phyloP scores from a whole-genome alignment of 2,329 filamentous ascomycete species.

The Nemania sp. region DNA sequence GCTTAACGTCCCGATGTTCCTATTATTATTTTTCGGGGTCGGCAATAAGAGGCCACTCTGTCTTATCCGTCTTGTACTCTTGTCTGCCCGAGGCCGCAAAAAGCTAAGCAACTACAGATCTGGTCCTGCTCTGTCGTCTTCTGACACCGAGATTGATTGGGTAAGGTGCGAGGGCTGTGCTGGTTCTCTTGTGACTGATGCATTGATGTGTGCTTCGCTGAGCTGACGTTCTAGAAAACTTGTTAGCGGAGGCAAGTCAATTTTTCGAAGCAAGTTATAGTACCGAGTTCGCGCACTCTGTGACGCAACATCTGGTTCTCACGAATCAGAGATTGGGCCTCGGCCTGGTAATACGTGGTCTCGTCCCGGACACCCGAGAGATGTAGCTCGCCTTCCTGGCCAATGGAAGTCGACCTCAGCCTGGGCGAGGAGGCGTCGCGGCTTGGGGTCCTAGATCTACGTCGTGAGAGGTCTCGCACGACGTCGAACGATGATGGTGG shows the following conservation, averaged over 20 bases:
- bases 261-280: not conserved
- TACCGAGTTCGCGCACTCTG: conserved; percentile 74
- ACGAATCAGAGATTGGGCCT: conserved; percentile 75
- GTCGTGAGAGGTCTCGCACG: conserved; percentile 58
- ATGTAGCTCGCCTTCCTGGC: conserved; percentile 63
- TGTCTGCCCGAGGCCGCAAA: conserved; percentile 29
- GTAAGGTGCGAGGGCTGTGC: conserved; percentile 54
- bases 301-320: conserved; percentile 84
- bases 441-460: conserved; percentile 63
- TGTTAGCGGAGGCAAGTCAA: conserved; percentile 19
- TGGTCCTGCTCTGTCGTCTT: conserved; percentile 41
- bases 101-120: conserved; percentile 22
- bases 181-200: conserved; percentile 51
- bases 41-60: not conserved
- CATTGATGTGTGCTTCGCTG: conserved; percentile 46
- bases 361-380: conserved; percentile 71
- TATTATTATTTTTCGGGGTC: not conserved
- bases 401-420: conserved; percentile 62
- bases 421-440: conserved; percentile 59
- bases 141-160: conserved; percentile 51
- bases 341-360: conserved; percentile 78
- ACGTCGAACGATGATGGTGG: conserved; percentile 64
- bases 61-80: conserved; percentile 35
- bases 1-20: too few species aligned
- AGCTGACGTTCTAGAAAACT: conserved; percentile 55